phyloP scores from a whole-genome alignment of 129 eudicot genomes.

The Pittosporum tobira region DNA sequence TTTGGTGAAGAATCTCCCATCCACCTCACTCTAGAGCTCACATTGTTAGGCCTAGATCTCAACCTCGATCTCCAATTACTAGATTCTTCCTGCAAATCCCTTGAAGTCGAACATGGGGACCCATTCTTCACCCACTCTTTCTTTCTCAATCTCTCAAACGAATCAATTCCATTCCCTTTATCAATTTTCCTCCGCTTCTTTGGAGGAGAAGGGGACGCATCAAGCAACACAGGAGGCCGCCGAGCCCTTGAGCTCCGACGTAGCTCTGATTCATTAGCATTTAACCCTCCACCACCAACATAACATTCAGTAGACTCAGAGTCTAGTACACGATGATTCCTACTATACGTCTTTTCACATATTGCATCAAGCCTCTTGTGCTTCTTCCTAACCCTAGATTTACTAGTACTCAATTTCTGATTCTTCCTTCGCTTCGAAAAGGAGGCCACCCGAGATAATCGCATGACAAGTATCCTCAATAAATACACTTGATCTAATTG shows the following conservation, averaged over 20 bases:
- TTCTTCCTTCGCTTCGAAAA: constrained; percentile 36
- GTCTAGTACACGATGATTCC: constrained; percentile 42
- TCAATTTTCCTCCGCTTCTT: constrained; percentile 54
- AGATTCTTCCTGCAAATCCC: constrained; percentile 37
- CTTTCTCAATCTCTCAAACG: constrained; percentile 19
- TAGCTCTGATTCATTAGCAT: constrained; percentile 35
- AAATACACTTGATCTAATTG: background rate
- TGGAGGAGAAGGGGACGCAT: constrained; percentile 67
- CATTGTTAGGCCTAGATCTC: constrained; percentile 47
- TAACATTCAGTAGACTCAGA: constrained; percentile 25
- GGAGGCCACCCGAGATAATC: constrained; percentile 38
- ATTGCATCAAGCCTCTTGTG: constrained; percentile 85
- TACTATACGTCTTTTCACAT: constrained; percentile 45
- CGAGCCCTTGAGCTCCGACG: constrained; percentile 77
- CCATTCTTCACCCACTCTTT: constrained; percentile 30
- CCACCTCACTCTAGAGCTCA: constrained; percentile 18
- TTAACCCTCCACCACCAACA: constrained; percentile 19
- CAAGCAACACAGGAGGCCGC: constrained; percentile 67
- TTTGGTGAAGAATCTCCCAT: constrained; percentile 28
- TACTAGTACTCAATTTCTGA: constrained; percentile 34
- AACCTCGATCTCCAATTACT: constrained; percentile 66
- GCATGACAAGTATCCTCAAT: constrained; percentile 45
- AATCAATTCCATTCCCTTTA: constrained; percentile 18
- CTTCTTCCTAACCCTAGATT: constrained; percentile 52
- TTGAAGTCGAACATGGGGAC: constrained; percentile 19